These are phyloP conservation scores for Phaeosphaeria sp. DNA, from an alignment of 2,329 filamentous ascomycete genomes.

Conservation along the genomic window DNA sequence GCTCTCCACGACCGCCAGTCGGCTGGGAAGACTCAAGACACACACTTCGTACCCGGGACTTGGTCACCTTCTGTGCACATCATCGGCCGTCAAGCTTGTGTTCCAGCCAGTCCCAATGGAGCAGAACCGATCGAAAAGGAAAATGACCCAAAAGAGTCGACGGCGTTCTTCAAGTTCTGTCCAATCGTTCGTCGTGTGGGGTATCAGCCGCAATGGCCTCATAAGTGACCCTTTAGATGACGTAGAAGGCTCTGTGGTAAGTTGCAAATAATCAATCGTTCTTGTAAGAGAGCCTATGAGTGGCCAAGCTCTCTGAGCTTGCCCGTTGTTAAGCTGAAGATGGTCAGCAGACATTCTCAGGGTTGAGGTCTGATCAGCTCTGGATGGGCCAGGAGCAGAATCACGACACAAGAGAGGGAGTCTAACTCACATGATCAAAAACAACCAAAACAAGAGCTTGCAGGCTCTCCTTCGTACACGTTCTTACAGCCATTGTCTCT, in stretches of 20 bases:
- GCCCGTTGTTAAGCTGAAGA: slow-evolving; percentile 38
- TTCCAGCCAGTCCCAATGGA: slow-evolving; percentile 44
- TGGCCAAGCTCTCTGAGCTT: slow-evolving; percentile 39
- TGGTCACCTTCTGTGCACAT: slow-evolving; percentile 41
- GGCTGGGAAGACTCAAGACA: no score
- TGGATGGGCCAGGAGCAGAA: no score
- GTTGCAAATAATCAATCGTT: slow-evolving; percentile 42
- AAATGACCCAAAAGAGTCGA: slow-evolving; percentile 43
- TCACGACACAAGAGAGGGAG: neutral
- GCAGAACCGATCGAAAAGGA: slow-evolving; percentile 43
- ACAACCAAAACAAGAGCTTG: slow-evolving; percentile 42
- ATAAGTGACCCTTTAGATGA: slow-evolving; percentile 36
- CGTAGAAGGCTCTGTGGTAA: slow-evolving; percentile 37
- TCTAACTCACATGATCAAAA: slow-evolving; percentile 37
- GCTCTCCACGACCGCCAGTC: no score
- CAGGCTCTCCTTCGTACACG: slow-evolving; percentile 37
- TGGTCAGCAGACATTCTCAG: slow-evolving; percentile 2
- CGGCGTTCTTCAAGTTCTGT: slow-evolving; percentile 42
- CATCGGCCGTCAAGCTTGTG: slow-evolving; percentile 42
- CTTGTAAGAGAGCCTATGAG: slow-evolving; percentile 43
- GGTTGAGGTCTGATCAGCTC: no score
- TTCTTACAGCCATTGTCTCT: slow-evolving; percentile 34
- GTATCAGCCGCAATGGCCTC: slow-evolving; percentile 35
- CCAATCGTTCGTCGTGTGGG: slow-evolving; percentile 37
- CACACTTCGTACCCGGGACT: no score